phyloP scores from a whole-genome alignment of 257 asterid genomes.

The Fraxinus pennsylvanica region DNA sequence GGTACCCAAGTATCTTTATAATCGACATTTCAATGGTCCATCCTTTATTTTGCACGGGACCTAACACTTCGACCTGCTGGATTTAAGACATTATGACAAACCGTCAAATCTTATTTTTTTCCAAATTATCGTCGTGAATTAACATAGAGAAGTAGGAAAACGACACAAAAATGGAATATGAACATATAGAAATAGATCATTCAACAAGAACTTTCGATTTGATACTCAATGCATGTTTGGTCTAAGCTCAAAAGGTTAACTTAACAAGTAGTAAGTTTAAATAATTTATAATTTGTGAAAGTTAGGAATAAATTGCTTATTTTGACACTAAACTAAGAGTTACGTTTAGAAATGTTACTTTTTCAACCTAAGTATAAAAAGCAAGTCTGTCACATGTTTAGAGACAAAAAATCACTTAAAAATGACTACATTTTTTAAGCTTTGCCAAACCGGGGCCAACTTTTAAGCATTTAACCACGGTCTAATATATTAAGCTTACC shows the following conservation, averaged over 20 bases:
- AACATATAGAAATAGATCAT: background rate
- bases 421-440: background rate
- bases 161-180: background rate
- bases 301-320: too few species aligned
- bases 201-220: background rate
- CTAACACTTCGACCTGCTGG: conserved; percentile 70
- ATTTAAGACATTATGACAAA: conserved; percentile 2
- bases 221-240: background rate
- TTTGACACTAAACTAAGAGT: background rate
- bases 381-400: background rate
- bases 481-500: conserved; percentile 42
- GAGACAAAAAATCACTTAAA: background rate
- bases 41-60: conserved; percentile 68
- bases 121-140: conserved; percentile 10
- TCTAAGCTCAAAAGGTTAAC: background rate
- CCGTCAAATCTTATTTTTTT: conserved; percentile 4
- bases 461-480: background rate
- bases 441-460: too few species aligned
- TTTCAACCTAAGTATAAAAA: too few species aligned
- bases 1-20: conserved; percentile 60
- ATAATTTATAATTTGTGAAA: background rate
- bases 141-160: background rate
- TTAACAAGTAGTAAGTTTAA: background rate
- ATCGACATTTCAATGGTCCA: conserved; percentile 79
- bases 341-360: too few species aligned